These are phyloP conservation scores for Fusarium guadeloupense DNA, from an alignment of 2,329 filamentous ascomycete species.

Conservation along the genomic window DNA sequence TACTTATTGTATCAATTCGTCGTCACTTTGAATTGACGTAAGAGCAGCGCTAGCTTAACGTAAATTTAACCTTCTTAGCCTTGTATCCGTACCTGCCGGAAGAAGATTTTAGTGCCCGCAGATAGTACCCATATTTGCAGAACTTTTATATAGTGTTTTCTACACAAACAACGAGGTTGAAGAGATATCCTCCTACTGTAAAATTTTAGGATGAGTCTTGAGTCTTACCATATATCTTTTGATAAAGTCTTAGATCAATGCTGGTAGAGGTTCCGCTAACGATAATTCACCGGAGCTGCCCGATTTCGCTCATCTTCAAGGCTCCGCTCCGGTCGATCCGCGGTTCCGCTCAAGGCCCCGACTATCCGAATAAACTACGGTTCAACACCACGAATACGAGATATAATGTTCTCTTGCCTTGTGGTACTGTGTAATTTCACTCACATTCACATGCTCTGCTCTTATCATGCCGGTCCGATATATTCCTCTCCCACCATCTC, in stretches of 20 bases:
- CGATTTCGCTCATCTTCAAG: constrained; percentile 8
- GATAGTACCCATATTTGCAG: neutral
- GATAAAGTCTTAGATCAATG: too few species aligned
- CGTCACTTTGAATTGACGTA: too few species aligned
- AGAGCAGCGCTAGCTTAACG: too few species aligned
- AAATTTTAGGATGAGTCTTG: too few species aligned
- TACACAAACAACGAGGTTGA: too few species aligned
- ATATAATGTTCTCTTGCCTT: neutral
- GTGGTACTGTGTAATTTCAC: constrained; percentile 5
- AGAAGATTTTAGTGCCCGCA: too few species aligned
- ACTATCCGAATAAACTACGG: constrained; percentile 16
- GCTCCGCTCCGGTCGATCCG: constrained; percentile 15
- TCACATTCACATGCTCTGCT: constrained; percentile 16
- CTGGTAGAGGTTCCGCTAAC: constrained; percentile 28
- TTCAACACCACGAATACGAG: neutral
- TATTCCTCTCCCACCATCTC: neutral
- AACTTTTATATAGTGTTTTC: constrained; percentile 1
- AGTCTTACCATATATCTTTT: too few species aligned
- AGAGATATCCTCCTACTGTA: too few species aligned
- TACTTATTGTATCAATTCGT: constrained; percentile 24
- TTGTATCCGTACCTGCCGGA: too few species aligned
- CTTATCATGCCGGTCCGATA: constrained; percentile 6
- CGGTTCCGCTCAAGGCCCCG: constrained; percentile 26
- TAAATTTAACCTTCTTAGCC: too few species aligned
- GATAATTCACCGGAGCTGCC: constrained; percentile 41